Evolutionary conservation across 305 asterid species (phyloP), one percentile per base, ranked within the genome.

Genomic region (Caryopteris hybrid): DNA sequence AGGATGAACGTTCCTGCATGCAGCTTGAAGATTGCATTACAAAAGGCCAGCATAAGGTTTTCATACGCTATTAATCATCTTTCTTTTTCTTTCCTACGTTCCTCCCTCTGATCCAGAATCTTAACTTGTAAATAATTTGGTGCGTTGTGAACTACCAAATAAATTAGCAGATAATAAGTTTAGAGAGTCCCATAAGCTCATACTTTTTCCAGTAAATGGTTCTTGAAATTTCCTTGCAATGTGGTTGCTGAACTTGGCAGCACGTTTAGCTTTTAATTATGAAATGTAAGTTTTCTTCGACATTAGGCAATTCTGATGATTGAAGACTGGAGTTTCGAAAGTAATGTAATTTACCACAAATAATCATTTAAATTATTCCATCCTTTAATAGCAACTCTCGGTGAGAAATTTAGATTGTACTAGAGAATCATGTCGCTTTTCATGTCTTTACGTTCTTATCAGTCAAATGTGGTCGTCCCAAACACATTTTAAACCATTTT

Each of bases 1-100:
- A 87, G 85, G 99, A 93, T 83, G 97, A 93, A 67, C 79, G 39
- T 46, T 84, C 99, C 2, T 90, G 96, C 79, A 83, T 89, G 87
- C 97, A 90, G 88, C 96, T 93, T 61, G 86, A 93, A 79, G 92
- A 86, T 75, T 91, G 92, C 86, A 87, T 86, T 51, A 72, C 69
- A 27, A 88, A 87, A 74, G 92, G 88, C 81, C 75, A 79, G 46
- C 78, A 76, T 52, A 78, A 93, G 99, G 97, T 92, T 76, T 71
- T 67, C 45, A 43, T 21, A 48, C 41, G 20, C 7, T 60, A 50
- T 71, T 67, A 69, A 27, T 59, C 46, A 18, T 66, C 59, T 16
- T 60, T 52, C 66, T 56, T 17, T 46, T 43, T 31, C 55, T 17
- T 46, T 34, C 50, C 63, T 13, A 20, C 25, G 17, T 41, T 54